Evolutionary conservation across 352 stramenopile species (phyloP).

Genomic region (Globisporangium lucens): DNA sequence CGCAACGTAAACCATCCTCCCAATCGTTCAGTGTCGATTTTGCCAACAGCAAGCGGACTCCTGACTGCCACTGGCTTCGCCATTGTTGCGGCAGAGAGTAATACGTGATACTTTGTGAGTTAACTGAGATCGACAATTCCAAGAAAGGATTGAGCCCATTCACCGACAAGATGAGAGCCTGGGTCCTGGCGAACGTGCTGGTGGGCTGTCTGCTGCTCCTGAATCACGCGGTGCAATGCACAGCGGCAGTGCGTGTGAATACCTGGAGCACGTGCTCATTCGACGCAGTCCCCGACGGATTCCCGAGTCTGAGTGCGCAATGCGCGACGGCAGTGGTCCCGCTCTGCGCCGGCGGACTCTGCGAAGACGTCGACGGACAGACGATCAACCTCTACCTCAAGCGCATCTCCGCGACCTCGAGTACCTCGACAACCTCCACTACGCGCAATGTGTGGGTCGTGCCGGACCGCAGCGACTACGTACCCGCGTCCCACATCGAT

Average conservation of each 20-base stretch:
- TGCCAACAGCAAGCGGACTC: no score
- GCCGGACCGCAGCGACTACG: conserved; percentile 29
- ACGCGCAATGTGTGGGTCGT: conserved; percentile 39
- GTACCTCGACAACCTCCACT: not conserved
- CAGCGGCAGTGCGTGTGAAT: conserved; percentile 15
- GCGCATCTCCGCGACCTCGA: conserved; percentile 35
- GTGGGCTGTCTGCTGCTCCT: not conserved
- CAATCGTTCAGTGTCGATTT: no score
- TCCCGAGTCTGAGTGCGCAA: conserved; percentile 29
- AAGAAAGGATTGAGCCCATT: no score
- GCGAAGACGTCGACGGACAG: conserved; percentile 32
- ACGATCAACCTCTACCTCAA: conserved; percentile 56
- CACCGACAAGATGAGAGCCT: not conserved
- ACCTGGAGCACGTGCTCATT: conserved; percentile 35
- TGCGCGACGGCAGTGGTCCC: conserved; percentile 39
- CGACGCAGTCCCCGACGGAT: conserved; percentile 22
- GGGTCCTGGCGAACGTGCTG: not conserved
- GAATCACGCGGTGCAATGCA: not conserved
- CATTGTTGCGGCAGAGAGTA: not conserved
- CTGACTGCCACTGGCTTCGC: not conserved
- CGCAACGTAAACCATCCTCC: not conserved
- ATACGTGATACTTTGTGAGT: no score
- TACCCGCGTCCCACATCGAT: conserved; percentile 19
- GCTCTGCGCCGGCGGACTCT: conserved; percentile 47
- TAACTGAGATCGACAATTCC: not conserved